Percentiles rank a stretch among this genome's conserved stretches.
These are phyloP conservation scores for Entomortierella parvispora DNA, from an alignment of 192 early-diverging fungal genomes.

Conservation along the genomic window DNA sequence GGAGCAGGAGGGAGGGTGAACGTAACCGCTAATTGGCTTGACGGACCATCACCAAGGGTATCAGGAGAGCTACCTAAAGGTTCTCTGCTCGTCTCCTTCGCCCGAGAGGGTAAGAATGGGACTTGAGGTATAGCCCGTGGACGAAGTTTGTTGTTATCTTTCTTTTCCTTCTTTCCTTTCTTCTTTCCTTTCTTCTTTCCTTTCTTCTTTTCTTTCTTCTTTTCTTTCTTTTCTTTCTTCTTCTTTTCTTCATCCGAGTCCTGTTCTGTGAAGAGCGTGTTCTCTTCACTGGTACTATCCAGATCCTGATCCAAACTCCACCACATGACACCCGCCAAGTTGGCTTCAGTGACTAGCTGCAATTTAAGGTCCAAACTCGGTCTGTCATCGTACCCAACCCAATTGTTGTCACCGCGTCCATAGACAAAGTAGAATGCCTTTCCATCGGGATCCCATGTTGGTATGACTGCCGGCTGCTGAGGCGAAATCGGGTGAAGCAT, in stretches of 20 bases:
- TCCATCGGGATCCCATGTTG: constrained; percentile 24
- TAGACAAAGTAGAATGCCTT: constrained; percentile 47
- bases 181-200: background rate
- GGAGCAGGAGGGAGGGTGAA: no score
- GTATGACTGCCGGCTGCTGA: background rate
- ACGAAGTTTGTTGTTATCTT: background rate
- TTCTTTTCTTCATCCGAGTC: no score
- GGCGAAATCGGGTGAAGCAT: constrained; percentile 3
- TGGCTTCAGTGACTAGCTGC: constrained; percentile 28
- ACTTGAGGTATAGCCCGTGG: constrained; percentile 1
- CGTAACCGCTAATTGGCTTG: no score
- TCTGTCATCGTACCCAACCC: constrained; percentile 42
- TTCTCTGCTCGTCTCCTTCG: no score
- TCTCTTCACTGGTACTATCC: constrained; percentile 17
- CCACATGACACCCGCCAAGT: constrained; percentile 45
- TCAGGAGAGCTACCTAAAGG: no score
- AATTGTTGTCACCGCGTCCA: constrained; percentile 16
- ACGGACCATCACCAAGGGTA: no score
- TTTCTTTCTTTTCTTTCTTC: background rate
- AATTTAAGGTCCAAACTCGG: constrained; percentile 38
- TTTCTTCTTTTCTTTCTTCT: background rate
- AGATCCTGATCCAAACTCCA: constrained; percentile 48
- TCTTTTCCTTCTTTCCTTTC: background rate
- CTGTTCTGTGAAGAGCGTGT: background rate
- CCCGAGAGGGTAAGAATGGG: background rate